phyloP scores from a whole-genome alignment of 2,329 filamentous ascomycete genomes.

The Paecilomyces sp. region DNA sequence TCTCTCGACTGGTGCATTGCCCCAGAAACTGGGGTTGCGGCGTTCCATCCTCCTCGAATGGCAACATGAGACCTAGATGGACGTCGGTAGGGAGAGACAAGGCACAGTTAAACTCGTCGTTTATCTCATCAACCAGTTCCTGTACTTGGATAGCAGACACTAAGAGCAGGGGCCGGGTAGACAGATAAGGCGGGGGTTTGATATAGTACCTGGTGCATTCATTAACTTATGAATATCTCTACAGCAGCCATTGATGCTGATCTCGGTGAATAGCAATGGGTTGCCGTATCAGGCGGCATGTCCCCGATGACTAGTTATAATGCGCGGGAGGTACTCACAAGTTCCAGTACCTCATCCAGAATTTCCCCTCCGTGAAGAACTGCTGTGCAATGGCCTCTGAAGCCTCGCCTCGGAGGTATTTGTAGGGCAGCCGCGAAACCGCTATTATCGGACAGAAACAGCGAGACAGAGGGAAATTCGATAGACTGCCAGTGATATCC shows the following conservation, averaged over 20 bases:
- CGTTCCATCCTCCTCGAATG: slow-evolving; percentile 54
- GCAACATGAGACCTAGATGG: slow-evolving; percentile 51
- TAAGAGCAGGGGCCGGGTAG: slow-evolving; percentile 55
- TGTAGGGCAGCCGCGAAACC: slow-evolving; percentile 37
- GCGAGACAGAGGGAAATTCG: slow-evolving; percentile 7
- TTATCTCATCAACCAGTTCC: slow-evolving; percentile 58
- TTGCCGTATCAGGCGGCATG: background rate
- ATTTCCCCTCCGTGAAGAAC: slow-evolving; percentile 36
- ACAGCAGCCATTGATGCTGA: background rate
- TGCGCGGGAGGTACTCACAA: slow-evolving; percentile 51
- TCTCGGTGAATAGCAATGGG: background rate
- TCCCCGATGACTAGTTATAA: background rate
- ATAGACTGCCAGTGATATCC: slow-evolving; percentile 4
- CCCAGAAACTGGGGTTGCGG: slow-evolving; percentile 64
- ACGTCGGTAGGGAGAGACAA: slow-evolving; percentile 54
- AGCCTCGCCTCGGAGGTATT: slow-evolving; percentile 25
- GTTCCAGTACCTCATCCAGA: slow-evolving; percentile 61
- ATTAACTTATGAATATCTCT: slow-evolving; percentile 6
- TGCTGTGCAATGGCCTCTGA: slow-evolving; percentile 25
- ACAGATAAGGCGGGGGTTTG: slow-evolving; percentile 42
- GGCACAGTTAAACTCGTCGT: slow-evolving; percentile 41
- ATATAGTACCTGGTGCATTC: slow-evolving; percentile 56
- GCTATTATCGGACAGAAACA: slow-evolving; percentile 34
- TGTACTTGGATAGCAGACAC: slow-evolving; percentile 61
- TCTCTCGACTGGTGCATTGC: slow-evolving; percentile 42